Evolutionary conservation across 2,329 filamentous ascomycete genomes (phyloP).

Genomic region (Tolypocladium cylindrosporum): DNA sequence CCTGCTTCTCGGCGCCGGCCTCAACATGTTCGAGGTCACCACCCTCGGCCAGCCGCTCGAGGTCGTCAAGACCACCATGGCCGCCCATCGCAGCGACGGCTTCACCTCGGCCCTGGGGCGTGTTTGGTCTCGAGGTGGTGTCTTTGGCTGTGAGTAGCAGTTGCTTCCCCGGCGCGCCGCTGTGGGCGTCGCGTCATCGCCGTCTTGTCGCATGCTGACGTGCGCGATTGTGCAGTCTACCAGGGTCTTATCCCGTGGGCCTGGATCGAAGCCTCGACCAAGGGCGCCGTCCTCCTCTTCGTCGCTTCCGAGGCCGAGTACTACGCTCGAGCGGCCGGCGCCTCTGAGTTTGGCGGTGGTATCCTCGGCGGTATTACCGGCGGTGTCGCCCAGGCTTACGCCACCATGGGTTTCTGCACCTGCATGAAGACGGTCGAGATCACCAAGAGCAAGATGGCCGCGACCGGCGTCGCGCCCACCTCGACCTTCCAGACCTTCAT

Average conservation of each 20-base stretch:
- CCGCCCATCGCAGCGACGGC: conserved; percentile 84
- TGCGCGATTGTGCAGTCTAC: conserved; percentile 59
- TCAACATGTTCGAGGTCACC: conserved; percentile 89
- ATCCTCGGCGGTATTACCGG: conserved; percentile 87
- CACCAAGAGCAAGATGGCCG: conserved; percentile 92
- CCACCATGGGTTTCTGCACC: conserved; percentile 99
- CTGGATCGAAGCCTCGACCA: conserved; percentile 99
- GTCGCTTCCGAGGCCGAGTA: conserved; percentile 97
- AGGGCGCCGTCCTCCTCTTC: conserved; percentile 97
- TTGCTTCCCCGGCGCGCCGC: not conserved
- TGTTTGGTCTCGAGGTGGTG: conserved; percentile 90
- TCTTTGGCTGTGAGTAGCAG: conserved; percentile 73
- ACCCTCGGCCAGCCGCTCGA: conserved; percentile 72
- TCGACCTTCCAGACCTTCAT: conserved; percentile 92
- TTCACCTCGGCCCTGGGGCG: conserved; percentile 72
- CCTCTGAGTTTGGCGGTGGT: conserved; percentile 76
- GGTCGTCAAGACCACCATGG: conserved; percentile 99
- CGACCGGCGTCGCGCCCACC: conserved; percentile 71
- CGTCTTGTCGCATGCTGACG: conserved; percentile 5
- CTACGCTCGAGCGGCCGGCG: conserved; percentile 76
- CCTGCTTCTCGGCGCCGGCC: conserved; percentile 81
- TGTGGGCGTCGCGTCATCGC: not conserved
- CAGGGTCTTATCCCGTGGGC: conserved; percentile 99
- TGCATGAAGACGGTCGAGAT: conserved; percentile 99
- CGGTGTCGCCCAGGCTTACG: conserved; percentile 95